Evolutionary conservation across 2,329 filamentous ascomycete species (phyloP), one percentile per base, ranked within the genome.

Genomic region (Dactylella cylindrospora): DNA sequence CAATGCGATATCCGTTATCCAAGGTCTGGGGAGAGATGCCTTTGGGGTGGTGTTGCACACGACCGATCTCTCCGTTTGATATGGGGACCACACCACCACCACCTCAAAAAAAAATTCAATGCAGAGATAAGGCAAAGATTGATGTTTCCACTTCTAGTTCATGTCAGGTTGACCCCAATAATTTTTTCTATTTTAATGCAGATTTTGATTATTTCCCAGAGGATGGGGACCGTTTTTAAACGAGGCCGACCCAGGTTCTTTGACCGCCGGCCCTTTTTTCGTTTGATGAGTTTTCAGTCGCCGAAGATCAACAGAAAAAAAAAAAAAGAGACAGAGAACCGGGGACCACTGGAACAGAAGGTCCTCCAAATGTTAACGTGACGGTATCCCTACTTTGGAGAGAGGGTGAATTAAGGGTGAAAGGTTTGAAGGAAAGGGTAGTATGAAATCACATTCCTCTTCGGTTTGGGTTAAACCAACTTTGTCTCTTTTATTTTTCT

Each of bases 281-380:
- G n/a, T 62, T 54, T 62, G 49, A 47, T 44, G 57, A 62, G 57
- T 49, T 49, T 62, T 43, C 57, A 62, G 57, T 62, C 57, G 57
- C 57, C 57, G 49, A 62, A 54, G 35, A 45, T 62, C 49, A 54
- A 53, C 36, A 25, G n/a, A n/a, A n/a, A n/a, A n/a, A n/a, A n/a
- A n/a, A n/a, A n/a, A n/a, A n/a, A n/a, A n/a, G n/a, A n/a, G n/a
- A n/a, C n/a, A n/a, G 28, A 26, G 49, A 39, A 44, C 51, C 57
- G 50, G 57, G 57, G 44, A 54, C 57, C 49, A 53, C 49, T 49
- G 44, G 25, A 15, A 43, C 28, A 38, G 44, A 53, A 49, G n/a
- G n/a, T n/a, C n/a, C n/a, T n/a, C n/a, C 36, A 8, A 13, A 12
- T 23, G 36, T 17, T 13, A 40, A 20, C n/a, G 19, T 20, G 7